Base-by-base conservation (phyloP, 495 filamentous ascomycete species). In the Penicillium pancosmium region DNA sequence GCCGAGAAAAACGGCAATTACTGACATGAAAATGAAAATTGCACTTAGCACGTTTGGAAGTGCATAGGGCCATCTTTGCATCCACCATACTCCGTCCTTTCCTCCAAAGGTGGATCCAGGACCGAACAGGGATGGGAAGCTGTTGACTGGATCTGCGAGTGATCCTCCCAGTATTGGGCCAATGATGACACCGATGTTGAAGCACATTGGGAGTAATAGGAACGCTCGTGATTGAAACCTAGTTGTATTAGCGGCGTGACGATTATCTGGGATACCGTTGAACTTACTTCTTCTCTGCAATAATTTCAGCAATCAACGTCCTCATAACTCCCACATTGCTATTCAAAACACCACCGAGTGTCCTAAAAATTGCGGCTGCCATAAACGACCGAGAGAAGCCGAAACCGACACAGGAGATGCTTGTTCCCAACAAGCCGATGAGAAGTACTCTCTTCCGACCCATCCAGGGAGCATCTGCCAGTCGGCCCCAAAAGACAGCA, bases 271-370 rank as follows among this genome's bases (percentile, higher is more conserved):
- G 33, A 16, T 21, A 5, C 5, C 10, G 15, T 1, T 31, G 16
- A 35, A 63, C 73, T 21, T 57, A 80, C 77, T 81, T 84, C 68
- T 86, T 88, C 68, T 91, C 90, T 36, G 75, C 81, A 36, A 92
- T 82, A 54, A 86, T 92, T 75, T 93, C 90, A 40, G 84, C 84
- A 64, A 92, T 88, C 86, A 93, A 89, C 3, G 90, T 92, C 61
- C 90, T 80, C 80, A 92, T 85, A 5, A 93, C 90, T 4, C 89
- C 90, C 13, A 92, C 82, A 62, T 92, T 94, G 7, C 91, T 91
- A 71, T 96, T 94, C 60, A 91, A 74, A 10, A 83, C 78, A 3
- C 91, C 91, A 8, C 89, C 91, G n/a, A 93, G 54, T 21, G 78
- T 85, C 21, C 91, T 77, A 67, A 91, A 96, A 25, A 88, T 59